These are phyloP conservation scores for Suhomyces xylopsoci DNA, from an alignment of 805 yeast genomes.

Conservation along the genomic window DNA sequence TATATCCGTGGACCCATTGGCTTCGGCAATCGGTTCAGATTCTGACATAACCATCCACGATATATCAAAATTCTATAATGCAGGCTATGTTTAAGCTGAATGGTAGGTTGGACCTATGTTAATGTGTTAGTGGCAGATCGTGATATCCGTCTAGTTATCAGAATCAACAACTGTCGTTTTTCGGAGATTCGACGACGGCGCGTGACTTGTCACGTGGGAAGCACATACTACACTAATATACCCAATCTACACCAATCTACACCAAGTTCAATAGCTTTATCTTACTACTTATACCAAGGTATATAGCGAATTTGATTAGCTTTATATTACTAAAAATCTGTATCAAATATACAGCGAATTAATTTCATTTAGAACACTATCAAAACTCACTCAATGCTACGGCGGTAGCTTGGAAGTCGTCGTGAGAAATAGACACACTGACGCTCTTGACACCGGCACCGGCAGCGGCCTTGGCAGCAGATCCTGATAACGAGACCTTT, in stretches of 20 bases:
- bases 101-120: background rate
- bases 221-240: too few relatives aligned
- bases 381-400: slow-evolving; percentile 76
- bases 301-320: too few relatives aligned
- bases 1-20: background rate
- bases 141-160: background rate
- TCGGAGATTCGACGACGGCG: background rate
- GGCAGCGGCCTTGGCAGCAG: slow-evolving; percentile 71
- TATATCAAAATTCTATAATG: background rate
- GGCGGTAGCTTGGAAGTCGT: slow-evolving; percentile 95
- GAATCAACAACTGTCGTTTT: background rate
- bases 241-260: too few relatives aligned
- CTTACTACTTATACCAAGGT: too few relatives aligned
- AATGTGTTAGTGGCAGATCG: background rate
- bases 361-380: too few relatives aligned
- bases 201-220: background rate
- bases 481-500: slow-evolving; percentile 69
- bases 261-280: too few relatives aligned
- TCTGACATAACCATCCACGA: background rate
- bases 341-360: too few relatives aligned
- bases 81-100: background rate
- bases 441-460: slow-evolving; percentile 66
- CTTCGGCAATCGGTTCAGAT: background rate
- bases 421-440: slow-evolving; percentile 91
- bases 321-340: too few relatives aligned